phyloP scores from a whole-genome alignment of 805 yeast genomes.

The Suhomyces pyralidae region DNA sequence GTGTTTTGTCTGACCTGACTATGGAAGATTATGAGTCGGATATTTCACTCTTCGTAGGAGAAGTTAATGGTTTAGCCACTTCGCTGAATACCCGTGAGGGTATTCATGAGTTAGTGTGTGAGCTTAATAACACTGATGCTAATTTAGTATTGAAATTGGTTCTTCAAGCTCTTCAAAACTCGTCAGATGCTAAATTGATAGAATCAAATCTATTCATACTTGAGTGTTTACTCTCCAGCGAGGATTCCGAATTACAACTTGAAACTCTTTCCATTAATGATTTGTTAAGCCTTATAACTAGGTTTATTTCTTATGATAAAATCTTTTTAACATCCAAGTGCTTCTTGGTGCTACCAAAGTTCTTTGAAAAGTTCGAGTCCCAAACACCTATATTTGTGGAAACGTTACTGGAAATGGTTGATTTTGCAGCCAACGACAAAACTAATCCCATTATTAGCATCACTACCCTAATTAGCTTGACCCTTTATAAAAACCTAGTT shows the following conservation, averaged over 20 bases:
- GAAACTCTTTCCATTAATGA: slow-evolving; percentile 6
- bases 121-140: slow-evolving; percentile 44
- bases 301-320: slow-evolving; percentile 10
- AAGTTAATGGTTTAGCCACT: slow-evolving; percentile 66
- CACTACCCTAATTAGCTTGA: slow-evolving; percentile 49
- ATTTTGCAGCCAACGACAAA: slow-evolving; percentile 17
- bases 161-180: background rate
- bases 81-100: slow-evolving; percentile 55
- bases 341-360: slow-evolving; percentile 53
- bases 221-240: slow-evolving; percentile 43
- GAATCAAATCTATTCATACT: slow-evolving; percentile 44
- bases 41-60: slow-evolving; percentile 67
- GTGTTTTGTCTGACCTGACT: slow-evolving; percentile 41
- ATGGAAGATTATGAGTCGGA: slow-evolving; percentile 55
- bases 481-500: slow-evolving; percentile 42
- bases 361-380: slow-evolving; percentile 51
- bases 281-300: slow-evolving; percentile 6
- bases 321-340: slow-evolving; percentile 48
- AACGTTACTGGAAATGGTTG: slow-evolving; percentile 25
- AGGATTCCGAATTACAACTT: slow-evolving; percentile 21
- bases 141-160: slow-evolving; percentile 4
- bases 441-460: slow-evolving; percentile 20
- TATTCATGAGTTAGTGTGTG: slow-evolving; percentile 53
- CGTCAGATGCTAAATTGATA: slow-evolving; percentile 22
- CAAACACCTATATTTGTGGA: slow-evolving; percentile 27